phyloP scores from a whole-genome alignment of 768 basidiomycete species.

The Termitomyces sp. region DNA sequence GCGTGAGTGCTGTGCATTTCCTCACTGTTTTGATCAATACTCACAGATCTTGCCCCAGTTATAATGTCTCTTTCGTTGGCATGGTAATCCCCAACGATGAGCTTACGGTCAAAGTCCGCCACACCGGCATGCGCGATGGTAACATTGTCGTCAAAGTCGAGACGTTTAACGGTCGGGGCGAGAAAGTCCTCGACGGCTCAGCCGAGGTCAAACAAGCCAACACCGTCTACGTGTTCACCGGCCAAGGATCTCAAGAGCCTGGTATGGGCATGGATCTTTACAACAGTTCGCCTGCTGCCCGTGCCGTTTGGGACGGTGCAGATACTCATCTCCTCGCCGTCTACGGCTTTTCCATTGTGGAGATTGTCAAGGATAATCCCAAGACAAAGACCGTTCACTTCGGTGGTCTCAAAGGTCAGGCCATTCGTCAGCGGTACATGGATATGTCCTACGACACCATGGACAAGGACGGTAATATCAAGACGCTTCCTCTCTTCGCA shows the following conservation, averaged over 20 bases:
- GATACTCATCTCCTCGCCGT: constrained; percentile 90
- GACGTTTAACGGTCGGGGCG: constrained; percentile 77
- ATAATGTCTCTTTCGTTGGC: constrained; percentile 92
- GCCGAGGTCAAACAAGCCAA: constrained; percentile 91
- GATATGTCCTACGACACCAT: constrained; percentile 97
- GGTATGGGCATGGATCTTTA: constrained; percentile 99
- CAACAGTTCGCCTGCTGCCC: constrained; percentile 86
- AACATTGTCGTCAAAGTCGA: constrained; percentile 89
- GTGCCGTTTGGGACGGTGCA: constrained; percentile 95
- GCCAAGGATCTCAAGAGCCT: constrained; percentile 95
- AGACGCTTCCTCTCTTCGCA: constrained; percentile 92
- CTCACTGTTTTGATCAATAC: not conserved
- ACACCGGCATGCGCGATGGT: constrained; percentile 88
- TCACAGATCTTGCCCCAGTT: constrained; percentile 38
- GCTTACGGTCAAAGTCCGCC: constrained; percentile 80
- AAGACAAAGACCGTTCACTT: constrained; percentile 99
- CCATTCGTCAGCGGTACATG: constrained; percentile 98
- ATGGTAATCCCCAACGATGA: constrained; percentile 94
- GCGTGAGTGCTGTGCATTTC: constrained; percentile 48
- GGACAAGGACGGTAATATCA: constrained; percentile 94
- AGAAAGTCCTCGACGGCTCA: constrained; percentile 89
- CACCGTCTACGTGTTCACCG: constrained; percentile 96
- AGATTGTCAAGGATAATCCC: constrained; percentile 98
- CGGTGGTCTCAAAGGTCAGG: constrained; percentile 98
- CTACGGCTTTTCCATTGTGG: constrained; percentile 97